Evolutionary conservation across 2,329 filamentous ascomycete genomes (phyloP).

Genomic region (Diaporthe citriasiana): DNA sequence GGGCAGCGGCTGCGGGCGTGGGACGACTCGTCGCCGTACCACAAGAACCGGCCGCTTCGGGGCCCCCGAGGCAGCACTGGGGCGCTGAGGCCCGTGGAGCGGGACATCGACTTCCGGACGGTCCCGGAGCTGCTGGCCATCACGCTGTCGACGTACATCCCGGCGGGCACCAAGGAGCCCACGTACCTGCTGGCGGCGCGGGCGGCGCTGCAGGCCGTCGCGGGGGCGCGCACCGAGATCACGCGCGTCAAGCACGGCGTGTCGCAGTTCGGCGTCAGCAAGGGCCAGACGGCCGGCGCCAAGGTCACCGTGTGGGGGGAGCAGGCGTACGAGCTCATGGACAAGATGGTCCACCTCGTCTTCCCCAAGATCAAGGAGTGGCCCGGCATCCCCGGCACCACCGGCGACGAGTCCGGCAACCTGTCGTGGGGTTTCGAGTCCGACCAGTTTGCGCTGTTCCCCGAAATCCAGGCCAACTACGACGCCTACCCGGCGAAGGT

Average conservation of each 20-base stretch:
- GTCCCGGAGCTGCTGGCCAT: slow-evolving; percentile 86
- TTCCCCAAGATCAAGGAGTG: slow-evolving; percentile 97
- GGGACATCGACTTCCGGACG: slow-evolving; percentile 83
- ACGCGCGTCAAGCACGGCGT: slow-evolving; percentile 80
- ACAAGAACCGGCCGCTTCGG: slow-evolving; percentile 88
- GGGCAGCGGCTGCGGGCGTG: slow-evolving; percentile 81
- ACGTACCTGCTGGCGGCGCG: slow-evolving; percentile 85
- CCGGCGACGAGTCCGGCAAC: slow-evolving; percentile 91
- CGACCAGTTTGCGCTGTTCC: slow-evolving; percentile 85
- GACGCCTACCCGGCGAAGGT: slow-evolving; percentile 64
- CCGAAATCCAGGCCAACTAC: slow-evolving; percentile 95
- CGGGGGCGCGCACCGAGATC: slow-evolving; percentile 78
- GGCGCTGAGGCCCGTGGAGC: slow-evolving; percentile 78
- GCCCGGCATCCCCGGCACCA: slow-evolving; percentile 75
- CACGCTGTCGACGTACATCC: slow-evolving; percentile 82
- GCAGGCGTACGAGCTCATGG: slow-evolving; percentile 89
- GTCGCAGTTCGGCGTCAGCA: slow-evolving; percentile 79
- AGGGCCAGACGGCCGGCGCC: slow-evolving; percentile 79
- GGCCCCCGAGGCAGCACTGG: slow-evolving; percentile 83
- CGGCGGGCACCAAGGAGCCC: slow-evolving; percentile 78
- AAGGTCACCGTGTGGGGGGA: slow-evolving; percentile 85
- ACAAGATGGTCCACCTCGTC: slow-evolving; percentile 91
- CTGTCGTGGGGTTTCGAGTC: slow-evolving; percentile 84
- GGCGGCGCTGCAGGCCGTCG: slow-evolving; percentile 88
- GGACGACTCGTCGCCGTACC: slow-evolving; percentile 94